Conservation (phyloP, 2,329 filamentous ascomycete species). For the Botrytis paeoniae region DNA sequence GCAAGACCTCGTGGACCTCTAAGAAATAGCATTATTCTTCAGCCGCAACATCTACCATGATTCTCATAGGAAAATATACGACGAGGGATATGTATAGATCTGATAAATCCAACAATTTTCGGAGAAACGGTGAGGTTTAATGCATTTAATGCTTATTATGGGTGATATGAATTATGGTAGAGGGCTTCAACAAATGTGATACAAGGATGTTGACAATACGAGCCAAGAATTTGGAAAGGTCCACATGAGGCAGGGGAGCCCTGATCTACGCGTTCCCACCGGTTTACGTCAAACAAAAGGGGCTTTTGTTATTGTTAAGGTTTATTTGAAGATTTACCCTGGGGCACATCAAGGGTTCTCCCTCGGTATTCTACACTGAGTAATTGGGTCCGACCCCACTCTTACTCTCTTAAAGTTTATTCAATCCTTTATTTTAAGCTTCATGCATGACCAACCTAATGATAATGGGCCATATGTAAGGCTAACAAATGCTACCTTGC, state of each 20-base stretch:
- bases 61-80: not conserved
- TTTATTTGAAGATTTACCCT: not conserved
- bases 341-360: not conserved
- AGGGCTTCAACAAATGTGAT: not conserved
- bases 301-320: not conserved
- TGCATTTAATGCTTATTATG: not conserved
- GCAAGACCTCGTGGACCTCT: slow-evolving; percentile 8
- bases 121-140: not conserved
- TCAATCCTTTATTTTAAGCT: not conserved
- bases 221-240: not conserved
- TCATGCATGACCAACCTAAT: not conserved
- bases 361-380: not conserved
- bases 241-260: not conserved
- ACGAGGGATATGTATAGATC: not conserved
- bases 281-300: not conserved
- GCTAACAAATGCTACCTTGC: not conserved
- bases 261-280: not conserved
- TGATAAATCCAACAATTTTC: not conserved
- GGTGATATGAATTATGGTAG: not conserved
- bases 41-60: not conserved
- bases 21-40: slow-evolving; percentile 7
- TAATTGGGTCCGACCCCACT: not conserved
- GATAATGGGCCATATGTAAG: not conserved
- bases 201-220: not conserved
- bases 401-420: not conserved